Evolutionary conservation across 2,329 filamentous ascomycete species (phyloP).

Genomic region (Xylaria sp.): DNA sequence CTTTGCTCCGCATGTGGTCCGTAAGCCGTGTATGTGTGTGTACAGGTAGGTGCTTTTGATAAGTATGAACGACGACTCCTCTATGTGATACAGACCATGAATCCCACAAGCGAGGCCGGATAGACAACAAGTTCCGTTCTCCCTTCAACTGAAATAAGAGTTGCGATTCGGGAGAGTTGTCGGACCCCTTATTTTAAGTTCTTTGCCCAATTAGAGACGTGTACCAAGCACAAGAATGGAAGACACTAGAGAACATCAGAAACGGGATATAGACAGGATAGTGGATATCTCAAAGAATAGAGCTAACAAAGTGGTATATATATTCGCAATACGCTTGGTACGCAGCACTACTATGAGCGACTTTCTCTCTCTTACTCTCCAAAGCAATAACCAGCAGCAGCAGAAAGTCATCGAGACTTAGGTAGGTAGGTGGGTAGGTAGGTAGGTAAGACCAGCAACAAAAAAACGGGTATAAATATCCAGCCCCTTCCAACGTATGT

Average conservation of each 20-base stretch:
- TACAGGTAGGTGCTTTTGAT: not conserved
- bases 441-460: not conserved
- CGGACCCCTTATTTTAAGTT: not conserved
- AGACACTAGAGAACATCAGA: not conserved
- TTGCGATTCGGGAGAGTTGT: not conserved
- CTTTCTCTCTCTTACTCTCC: no score
- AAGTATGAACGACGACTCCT: not conserved
- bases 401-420: constrained; percentile 17
- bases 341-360: not conserved
- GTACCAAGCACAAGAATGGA: not conserved
- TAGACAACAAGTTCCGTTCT: no score
- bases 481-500: constrained; percentile 3
- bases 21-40: no score
- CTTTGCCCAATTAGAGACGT: not conserved
- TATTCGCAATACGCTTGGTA: constrained; percentile 16
- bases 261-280: not conserved
- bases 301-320: constrained; percentile 8
- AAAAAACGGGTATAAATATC: constrained; percentile 21
- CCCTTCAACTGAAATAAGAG: no score
- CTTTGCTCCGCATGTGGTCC: not conserved
- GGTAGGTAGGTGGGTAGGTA: no score
- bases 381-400: not conserved
- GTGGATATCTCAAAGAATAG: not conserved
- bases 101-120: no score
- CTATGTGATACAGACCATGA: not conserved